These are phyloP conservation scores for Fusarium oligoseptatum DNA, from an alignment of 2,329 filamentous ascomycete genomes.

Conservation along the genomic window DNA sequence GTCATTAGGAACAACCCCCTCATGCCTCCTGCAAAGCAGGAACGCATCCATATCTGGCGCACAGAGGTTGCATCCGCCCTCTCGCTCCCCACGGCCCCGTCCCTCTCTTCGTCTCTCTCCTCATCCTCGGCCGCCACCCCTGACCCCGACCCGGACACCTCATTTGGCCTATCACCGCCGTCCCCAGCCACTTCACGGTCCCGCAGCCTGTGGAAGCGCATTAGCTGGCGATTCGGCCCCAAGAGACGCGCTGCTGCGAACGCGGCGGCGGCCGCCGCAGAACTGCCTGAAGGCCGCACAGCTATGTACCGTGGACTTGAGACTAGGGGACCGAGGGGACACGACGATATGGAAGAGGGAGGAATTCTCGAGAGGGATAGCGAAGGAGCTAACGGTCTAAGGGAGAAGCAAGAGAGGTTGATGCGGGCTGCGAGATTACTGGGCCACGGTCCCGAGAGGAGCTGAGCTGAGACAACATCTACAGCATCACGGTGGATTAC, in stretches of 20 bases:
- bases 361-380: slow-evolving; percentile 45
- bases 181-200: slow-evolving; percentile 33
- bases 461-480: slow-evolving; percentile 33
- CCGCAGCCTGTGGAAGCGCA: slow-evolving; percentile 45
- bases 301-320: slow-evolving; percentile 53
- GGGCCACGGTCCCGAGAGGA: slow-evolving; percentile 33
- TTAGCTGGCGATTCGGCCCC: slow-evolving; percentile 45
- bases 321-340: slow-evolving; percentile 30
- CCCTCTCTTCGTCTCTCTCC: slow-evolving; percentile 49
- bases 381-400: slow-evolving; percentile 45
- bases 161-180: slow-evolving; percentile 26
- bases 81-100: slow-evolving; percentile 47
- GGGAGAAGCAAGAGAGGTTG: slow-evolving; percentile 56
- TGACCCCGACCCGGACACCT: slow-evolving; percentile 28
- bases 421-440: slow-evolving; percentile 57
- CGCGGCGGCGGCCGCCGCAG: slow-evolving; percentile 41
- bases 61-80: slow-evolving; percentile 59
- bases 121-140: slow-evolving; percentile 48
- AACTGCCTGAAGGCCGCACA: slow-evolving; percentile 46
- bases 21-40: slow-evolving; percentile 52
- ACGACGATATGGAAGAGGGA: slow-evolving; percentile 39
- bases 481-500: background rate
- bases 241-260: slow-evolving; percentile 35
- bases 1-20: slow-evolving; percentile 36
- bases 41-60: slow-evolving; percentile 64